phyloP scores from a whole-genome alignment of 192 early-diverging fungal genomes.

The Gonapodya prolifera region DNA sequence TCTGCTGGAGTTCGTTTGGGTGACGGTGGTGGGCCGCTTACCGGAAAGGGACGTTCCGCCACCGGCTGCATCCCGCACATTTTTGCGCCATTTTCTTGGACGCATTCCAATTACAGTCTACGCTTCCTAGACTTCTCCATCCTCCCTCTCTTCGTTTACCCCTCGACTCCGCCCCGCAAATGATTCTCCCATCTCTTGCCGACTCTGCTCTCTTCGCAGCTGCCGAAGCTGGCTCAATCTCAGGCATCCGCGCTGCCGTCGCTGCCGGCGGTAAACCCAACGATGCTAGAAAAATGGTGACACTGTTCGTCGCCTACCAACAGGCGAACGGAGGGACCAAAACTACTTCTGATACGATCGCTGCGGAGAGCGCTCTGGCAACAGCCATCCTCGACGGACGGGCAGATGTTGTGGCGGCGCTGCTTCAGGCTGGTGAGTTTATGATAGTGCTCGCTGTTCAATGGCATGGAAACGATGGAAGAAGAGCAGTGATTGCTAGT shows the following conservation, averaged over 20 bases:
- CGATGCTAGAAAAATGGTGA: not conserved
- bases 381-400: not conserved
- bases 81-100: no score
- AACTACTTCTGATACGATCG: not conserved
- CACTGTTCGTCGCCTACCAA: not conserved
- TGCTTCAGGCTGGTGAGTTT: not conserved
- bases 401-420: not conserved
- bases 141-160: no score
- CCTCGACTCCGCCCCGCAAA: no score
- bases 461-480: not conserved
- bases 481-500: not conserved
- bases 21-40: no score
- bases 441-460: no score
- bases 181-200: not conserved
- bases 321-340: not conserved
- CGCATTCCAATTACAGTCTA: no score
- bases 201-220: not conserved
- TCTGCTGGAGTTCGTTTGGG: no score
- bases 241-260: not conserved
- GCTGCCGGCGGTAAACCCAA: not conserved
- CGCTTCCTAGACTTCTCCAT: no score
- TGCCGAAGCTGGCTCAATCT: not conserved
- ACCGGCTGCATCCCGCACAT: no score
- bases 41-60: no score
- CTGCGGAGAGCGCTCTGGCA: not conserved